phyloP scores from a whole-genome alignment of 2,329 filamentous ascomycete species.

The Alternaria sp. region DNA sequence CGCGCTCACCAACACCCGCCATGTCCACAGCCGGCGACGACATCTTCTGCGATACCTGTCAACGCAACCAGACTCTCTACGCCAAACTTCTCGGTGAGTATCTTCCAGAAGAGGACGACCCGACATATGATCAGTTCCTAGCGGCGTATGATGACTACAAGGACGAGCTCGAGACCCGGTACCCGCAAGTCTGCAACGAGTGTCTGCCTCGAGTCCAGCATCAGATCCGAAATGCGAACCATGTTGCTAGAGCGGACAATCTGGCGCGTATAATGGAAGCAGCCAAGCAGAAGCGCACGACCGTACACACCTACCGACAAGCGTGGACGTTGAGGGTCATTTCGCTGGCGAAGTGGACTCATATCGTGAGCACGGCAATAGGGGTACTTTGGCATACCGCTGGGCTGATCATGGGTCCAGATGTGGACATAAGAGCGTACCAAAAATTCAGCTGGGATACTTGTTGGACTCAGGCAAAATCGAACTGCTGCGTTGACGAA shows the following conservation, averaged over 20 bases:
- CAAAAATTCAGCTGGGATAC: conserved; percentile 22
- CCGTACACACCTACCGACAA: conserved; percentile 48
- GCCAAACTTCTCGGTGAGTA: conserved; percentile 81
- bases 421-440: conserved; percentile 14
- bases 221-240: conserved; percentile 74
- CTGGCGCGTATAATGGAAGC: conserved; percentile 77
- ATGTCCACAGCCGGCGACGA: conserved; percentile 42
- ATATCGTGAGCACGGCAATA: conserved; percentile 52
- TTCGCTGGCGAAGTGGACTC: conserved; percentile 56
- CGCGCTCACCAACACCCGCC: conserved; percentile 40
- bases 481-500: conserved; percentile 29
- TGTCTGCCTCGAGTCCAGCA: conserved; percentile 79
- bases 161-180: conserved; percentile 76
- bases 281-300: conserved; percentile 41
- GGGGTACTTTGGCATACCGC: conserved; percentile 50
- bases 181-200: conserved; percentile 84
- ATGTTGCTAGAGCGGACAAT: conserved; percentile 84
- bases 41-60: conserved; percentile 77
- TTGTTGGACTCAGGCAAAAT: conserved; percentile 38
- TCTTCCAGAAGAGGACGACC: conserved; percentile 70
- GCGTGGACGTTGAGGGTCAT: conserved; percentile 55
- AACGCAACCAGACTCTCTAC: conserved; percentile 88
- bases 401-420: conserved; percentile 32
- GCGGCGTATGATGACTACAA: conserved; percentile 74
- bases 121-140: conserved; percentile 74